Evolutionary conservation across 352 stramenopile species (phyloP).

Genomic region (Pythium folliculosum): DNA sequence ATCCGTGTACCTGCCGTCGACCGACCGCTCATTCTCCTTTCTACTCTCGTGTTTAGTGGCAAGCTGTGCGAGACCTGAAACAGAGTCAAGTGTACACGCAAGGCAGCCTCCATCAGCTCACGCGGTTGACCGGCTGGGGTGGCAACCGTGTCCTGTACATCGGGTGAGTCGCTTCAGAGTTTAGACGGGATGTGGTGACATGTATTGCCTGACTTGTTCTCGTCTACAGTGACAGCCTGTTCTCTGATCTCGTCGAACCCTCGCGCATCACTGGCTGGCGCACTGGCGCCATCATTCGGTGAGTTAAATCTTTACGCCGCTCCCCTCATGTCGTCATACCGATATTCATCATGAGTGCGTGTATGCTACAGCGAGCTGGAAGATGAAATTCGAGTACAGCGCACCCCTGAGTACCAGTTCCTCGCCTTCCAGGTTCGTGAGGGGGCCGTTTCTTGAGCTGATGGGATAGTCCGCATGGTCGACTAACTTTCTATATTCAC

Average conservation of each 20-base stretch:
- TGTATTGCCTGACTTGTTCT: background rate
- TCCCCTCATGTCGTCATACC: background rate
- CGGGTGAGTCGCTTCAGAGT: slow-evolving; percentile 39
- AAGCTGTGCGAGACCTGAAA: slow-evolving; percentile 63
- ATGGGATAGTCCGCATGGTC: background rate
- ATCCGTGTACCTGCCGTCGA: background rate
- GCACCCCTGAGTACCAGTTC: slow-evolving; percentile 58
- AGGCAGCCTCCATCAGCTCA: slow-evolving; percentile 71
- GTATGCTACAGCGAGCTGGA: slow-evolving; percentile 71
- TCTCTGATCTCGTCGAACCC: slow-evolving; percentile 93
- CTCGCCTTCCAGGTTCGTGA: slow-evolving; percentile 45
- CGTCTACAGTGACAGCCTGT: slow-evolving; percentile 83
- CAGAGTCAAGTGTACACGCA: slow-evolving; percentile 77
- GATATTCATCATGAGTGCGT: background rate
- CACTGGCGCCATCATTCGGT: slow-evolving; percentile 92
- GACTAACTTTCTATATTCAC: background rate
- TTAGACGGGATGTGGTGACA: background rate
- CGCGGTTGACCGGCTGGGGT: slow-evolving; percentile 60
- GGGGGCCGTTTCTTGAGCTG: background rate
- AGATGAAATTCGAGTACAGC: slow-evolving; percentile 76
- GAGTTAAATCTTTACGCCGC: slow-evolving; percentile 1
- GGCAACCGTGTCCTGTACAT: slow-evolving; percentile 91
- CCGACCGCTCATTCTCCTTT: slow-evolving; percentile 8
- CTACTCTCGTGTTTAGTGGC: slow-evolving; percentile 45
- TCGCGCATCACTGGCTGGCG: slow-evolving; percentile 93